Percentiles rank a stretch among this genome's conserved stretches.
These are phyloP conservation scores for Kwoniella botswanensis DNA, from an alignment of 768 basidiomycete genomes.

Conservation along the genomic window DNA sequence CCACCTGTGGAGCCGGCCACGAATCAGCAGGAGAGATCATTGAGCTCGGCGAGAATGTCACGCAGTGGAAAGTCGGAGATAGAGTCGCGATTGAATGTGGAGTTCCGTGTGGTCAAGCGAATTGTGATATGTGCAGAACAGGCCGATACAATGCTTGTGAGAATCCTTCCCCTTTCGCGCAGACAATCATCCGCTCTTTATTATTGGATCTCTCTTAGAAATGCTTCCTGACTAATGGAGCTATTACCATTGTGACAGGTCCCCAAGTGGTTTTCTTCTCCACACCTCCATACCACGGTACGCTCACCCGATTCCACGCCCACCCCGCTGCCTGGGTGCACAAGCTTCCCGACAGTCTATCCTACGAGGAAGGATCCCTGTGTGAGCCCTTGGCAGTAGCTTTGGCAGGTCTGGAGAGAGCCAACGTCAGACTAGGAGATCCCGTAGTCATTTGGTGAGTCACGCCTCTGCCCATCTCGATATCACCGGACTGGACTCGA, in stretches of 20 bases:
- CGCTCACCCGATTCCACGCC: slow-evolving; percentile 54
- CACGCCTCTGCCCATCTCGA: background rate
- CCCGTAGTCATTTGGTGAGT: slow-evolving; percentile 59
- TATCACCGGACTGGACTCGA: too few relatives aligned
- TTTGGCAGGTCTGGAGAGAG: slow-evolving; percentile 59
- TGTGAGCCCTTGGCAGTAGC: slow-evolving; percentile 60
- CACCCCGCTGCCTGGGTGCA: slow-evolving; percentile 60
- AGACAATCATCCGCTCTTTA: background rate
- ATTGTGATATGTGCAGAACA: slow-evolving; percentile 57
- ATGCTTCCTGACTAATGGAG: too few relatives aligned
- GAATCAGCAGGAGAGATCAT: slow-evolving; percentile 59
- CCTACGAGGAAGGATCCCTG: slow-evolving; percentile 59
- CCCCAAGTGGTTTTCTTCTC: slow-evolving; percentile 60
- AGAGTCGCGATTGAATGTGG: slow-evolving; percentile 57
- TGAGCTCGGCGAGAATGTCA: slow-evolving; percentile 57
- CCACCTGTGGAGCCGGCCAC: slow-evolving; percentile 56
- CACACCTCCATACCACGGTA: slow-evolving; percentile 60
- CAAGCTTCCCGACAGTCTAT: slow-evolving; percentile 58
- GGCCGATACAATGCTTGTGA: slow-evolving; percentile 61
- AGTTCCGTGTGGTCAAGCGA: slow-evolving; percentile 50
- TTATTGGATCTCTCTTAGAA: too few relatives aligned
- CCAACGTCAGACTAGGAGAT: slow-evolving; percentile 58
- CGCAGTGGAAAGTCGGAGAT: slow-evolving; percentile 56
- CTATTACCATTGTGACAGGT: slow-evolving; percentile 26
- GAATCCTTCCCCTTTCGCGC: slow-evolving; percentile 11